These are phyloP conservation scores for Coprinopsis marcescibilis DNA, from an alignment of 768 basidiomycete species.

Conservation along the genomic window DNA sequence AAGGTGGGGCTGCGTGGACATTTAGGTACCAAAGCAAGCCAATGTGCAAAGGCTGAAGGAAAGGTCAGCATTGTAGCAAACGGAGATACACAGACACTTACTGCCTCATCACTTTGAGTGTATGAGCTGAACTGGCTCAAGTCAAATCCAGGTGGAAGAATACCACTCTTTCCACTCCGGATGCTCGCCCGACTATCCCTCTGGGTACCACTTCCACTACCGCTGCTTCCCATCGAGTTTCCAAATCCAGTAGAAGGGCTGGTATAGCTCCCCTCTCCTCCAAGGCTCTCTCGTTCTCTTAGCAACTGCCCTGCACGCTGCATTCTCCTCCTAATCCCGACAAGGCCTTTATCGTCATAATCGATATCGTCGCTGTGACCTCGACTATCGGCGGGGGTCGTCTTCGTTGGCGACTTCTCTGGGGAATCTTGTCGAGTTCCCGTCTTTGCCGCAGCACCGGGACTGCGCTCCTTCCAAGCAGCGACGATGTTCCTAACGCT, in stretches of 20 bases:
- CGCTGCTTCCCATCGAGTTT: background rate
- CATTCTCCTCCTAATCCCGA: slow-evolving; percentile 44
- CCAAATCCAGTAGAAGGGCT: background rate
- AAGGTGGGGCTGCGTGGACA: slow-evolving; percentile 77
- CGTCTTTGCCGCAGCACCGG: slow-evolving; percentile 39
- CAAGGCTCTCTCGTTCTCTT: slow-evolving; percentile 25
- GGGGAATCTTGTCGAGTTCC: slow-evolving; percentile 33
- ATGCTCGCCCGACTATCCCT: slow-evolving; percentile 20
- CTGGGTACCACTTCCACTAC: slow-evolving; percentile 2
- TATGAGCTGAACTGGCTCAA: slow-evolving; percentile 41
- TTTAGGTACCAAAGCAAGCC: slow-evolving; percentile 91
- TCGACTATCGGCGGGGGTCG: background rate
- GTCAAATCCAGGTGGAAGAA: slow-evolving; percentile 38
- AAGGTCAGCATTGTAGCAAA: slow-evolving; percentile 13
- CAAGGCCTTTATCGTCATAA: slow-evolving; percentile 38
- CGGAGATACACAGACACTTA: slow-evolving; percentile 22
- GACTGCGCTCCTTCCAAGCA: slow-evolving; percentile 76
- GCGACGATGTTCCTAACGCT: slow-evolving; percentile 76
- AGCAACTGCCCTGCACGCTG: slow-evolving; percentile 31
- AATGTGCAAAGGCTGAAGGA: slow-evolving; percentile 73
- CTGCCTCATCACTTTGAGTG: slow-evolving; percentile 44
- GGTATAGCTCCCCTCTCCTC: slow-evolving; percentile 5
- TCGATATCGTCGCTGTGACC: background rate
- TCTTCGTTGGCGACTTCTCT: slow-evolving; percentile 18
- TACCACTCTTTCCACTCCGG: slow-evolving; percentile 25